Evolutionary conservation across 2,329 filamentous ascomycete genomes (phyloP).

Genomic region (Lachnellula hyalina): DNA sequence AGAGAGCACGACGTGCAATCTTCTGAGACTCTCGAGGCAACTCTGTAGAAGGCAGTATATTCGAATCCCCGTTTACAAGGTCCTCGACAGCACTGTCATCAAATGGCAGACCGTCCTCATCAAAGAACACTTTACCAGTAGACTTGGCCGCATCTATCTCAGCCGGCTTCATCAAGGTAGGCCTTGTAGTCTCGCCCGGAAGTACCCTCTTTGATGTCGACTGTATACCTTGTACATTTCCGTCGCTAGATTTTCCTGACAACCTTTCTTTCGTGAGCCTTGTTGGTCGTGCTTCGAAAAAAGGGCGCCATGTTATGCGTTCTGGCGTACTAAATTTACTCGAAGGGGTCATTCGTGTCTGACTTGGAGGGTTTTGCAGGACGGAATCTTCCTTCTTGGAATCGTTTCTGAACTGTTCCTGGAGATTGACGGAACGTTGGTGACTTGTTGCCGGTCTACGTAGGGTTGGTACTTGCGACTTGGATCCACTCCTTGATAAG

Average conservation of each 20-base stretch:
- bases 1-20: constrained; percentile 48
- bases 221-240: constrained; percentile 17
- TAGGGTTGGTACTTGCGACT: constrained; percentile 58
- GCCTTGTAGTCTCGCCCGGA: constrained; percentile 22
- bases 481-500: constrained; percentile 44
- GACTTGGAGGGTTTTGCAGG: constrained; percentile 11
- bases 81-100: constrained; percentile 22
- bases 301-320: constrained; percentile 27
- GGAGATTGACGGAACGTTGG: constrained; percentile 66
- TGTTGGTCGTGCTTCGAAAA: constrained; percentile 30
- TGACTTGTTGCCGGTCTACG: constrained; percentile 74
- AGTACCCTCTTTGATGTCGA: constrained; percentile 29
- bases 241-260: constrained; percentile 25
- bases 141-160: constrained; percentile 20
- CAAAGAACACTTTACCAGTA: constrained; percentile 12
- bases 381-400: constrained; percentile 12
- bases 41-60: constrained; percentile 22
- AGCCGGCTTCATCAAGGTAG: constrained; percentile 30
- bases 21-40: constrained; percentile 38
- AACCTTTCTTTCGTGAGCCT: constrained; percentile 26
- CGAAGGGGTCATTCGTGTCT: constrained; percentile 14
- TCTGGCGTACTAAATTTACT: constrained; percentile 17
- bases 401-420: constrained; percentile 40
- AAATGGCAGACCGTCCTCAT: constrained; percentile 22
- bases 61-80: constrained; percentile 11